A percentile compares a stretch with the other conserved stretches of the same genome.
Conservation (phyloP, 2,329 filamentous ascomycete genomes). For the Fusarium piperis region DNA sequence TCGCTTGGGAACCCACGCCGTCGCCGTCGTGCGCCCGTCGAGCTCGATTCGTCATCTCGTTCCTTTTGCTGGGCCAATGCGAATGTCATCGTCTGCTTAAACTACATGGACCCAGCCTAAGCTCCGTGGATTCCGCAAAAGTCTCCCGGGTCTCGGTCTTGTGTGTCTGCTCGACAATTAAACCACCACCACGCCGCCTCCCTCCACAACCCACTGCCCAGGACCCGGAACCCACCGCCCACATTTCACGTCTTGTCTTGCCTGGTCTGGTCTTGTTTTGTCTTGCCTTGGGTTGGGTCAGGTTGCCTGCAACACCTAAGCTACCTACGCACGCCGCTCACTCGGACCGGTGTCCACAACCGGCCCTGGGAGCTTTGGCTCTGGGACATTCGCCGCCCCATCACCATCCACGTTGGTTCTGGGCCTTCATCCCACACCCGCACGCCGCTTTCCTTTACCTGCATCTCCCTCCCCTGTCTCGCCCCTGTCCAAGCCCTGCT, state of each 20-base stretch:
- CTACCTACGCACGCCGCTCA: conserved; percentile 18
- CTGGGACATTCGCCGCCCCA: conserved; percentile 21
- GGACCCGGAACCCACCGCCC: conserved; percentile 6
- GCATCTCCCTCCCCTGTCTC: conserved; percentile 38
- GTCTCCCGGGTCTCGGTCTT: conserved; percentile 5
- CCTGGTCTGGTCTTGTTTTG: conserved; percentile 6
- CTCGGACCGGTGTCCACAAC: conserved; percentile 24
- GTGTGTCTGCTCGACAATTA: conserved; percentile 19
- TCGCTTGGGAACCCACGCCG: conserved; percentile 5
- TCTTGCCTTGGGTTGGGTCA: neutral
- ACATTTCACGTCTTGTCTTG: conserved; percentile 10
- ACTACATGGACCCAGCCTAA: conserved; percentile 13
- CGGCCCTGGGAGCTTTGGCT: conserved; percentile 7
- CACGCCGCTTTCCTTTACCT: conserved; percentile 42
- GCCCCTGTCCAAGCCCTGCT: conserved; percentile 33
- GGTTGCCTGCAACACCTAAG: conserved; percentile 10
- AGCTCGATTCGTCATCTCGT: conserved; percentile 24
- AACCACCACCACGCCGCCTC: conserved; percentile 17
- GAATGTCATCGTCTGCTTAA: conserved; percentile 27
- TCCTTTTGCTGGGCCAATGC: neutral
- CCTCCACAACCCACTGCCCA: conserved; percentile 17
- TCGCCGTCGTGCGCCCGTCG: conserved; percentile 18
- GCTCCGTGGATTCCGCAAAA: conserved; percentile 29
- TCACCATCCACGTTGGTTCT: conserved; percentile 36
- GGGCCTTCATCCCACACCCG: conserved; percentile 37